phyloP scores from a whole-genome alignment of 2,329 filamentous ascomycete species.

The Pyrenophora tritici-repentis region DNA sequence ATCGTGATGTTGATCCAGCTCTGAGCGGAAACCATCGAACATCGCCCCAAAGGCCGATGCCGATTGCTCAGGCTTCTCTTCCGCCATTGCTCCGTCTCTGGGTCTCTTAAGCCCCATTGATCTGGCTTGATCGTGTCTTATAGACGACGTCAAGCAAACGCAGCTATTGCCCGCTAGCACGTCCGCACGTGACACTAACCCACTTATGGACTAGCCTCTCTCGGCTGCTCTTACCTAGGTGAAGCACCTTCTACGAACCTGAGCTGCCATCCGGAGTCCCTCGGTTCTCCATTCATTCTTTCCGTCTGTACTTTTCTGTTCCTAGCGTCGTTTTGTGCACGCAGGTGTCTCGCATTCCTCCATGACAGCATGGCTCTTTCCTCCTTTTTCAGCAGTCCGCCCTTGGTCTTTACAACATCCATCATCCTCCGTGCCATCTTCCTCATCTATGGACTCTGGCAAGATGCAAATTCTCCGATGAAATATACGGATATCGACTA shows the following conservation, averaged over 20 bases:
- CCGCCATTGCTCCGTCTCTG: constrained; percentile 45
- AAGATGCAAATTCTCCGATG: constrained; percentile 87
- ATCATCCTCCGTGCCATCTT: constrained; percentile 72
- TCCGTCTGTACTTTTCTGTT: neutral
- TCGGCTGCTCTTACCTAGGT: constrained; percentile 22
- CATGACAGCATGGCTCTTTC: constrained; percentile 32
- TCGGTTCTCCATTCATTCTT: neutral
- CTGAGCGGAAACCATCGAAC: constrained; percentile 83
- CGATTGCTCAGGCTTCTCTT: constrained; percentile 37
- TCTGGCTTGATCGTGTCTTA: constrained; percentile 12
- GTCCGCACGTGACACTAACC: constrained; percentile 27
- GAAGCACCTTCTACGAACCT: constrained; percentile 2
- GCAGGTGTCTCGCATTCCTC: neutral
- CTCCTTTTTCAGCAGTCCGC: constrained; percentile 41
- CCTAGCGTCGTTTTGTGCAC: neutral
- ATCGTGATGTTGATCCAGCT: constrained; percentile 94
- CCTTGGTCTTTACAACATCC: constrained; percentile 50
- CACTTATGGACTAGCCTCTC: constrained; percentile 21
- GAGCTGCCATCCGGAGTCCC: neutral
- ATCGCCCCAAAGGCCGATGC: constrained; percentile 63
- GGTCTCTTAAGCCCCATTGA: constrained; percentile 40
- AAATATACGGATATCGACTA: constrained; percentile 99
- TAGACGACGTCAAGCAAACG: constrained; percentile 30
- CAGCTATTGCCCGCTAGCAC: constrained; percentile 22
- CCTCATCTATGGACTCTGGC: constrained; percentile 86